Percentiles rank a stretch among this genome's conserved stretches.
Evolutionary conservation across 176 grass and related monocot species (phyloP).

Genomic region (Alloteropsis semialata): DNA sequence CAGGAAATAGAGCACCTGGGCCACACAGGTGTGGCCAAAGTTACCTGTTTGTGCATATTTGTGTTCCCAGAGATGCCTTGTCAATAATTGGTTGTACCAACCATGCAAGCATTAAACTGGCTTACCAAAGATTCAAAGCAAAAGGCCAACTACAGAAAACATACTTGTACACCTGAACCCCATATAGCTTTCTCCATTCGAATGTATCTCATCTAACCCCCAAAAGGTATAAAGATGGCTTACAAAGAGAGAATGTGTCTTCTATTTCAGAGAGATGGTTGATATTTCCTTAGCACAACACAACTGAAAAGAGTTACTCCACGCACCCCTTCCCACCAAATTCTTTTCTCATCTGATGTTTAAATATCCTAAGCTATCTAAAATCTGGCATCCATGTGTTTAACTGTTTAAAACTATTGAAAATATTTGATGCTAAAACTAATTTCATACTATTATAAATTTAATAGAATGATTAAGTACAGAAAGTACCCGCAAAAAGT

Average conservation of each 20-base stretch:
- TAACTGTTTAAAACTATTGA: background rate
- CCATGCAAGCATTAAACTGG: background rate
- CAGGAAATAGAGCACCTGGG: slow-evolving; percentile 26
- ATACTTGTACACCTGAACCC: background rate
- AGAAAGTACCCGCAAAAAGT: background rate
- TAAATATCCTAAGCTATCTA: background rate
- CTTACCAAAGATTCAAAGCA: slow-evolving; percentile 18
- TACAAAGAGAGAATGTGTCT: background rate
- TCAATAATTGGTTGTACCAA: slow-evolving; percentile 29
- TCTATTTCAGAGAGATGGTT: background rate
- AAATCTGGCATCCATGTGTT: background rate
- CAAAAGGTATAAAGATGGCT: background rate
- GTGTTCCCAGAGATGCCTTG: slow-evolving; percentile 1
- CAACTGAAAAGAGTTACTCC: background rate
- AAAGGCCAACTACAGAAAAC: slow-evolving; percentile 20
- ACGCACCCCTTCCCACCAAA: background rate
- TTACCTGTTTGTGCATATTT: slow-evolving; percentile 28
- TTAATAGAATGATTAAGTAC: background rate
- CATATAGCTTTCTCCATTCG: background rate
- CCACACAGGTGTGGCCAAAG: slow-evolving; percentile 3
- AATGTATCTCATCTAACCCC: background rate
- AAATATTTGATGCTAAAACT: background rate
- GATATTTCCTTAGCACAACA: slow-evolving; percentile 14
- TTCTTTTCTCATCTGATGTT: background rate
- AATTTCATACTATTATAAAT: background rate